A percentile compares a stretch with the other conserved stretches of the same genome.
Conservation (phyloP, 352 stramenopile genomes). For the Hyaloperonospora arabidopsidis region DNA sequence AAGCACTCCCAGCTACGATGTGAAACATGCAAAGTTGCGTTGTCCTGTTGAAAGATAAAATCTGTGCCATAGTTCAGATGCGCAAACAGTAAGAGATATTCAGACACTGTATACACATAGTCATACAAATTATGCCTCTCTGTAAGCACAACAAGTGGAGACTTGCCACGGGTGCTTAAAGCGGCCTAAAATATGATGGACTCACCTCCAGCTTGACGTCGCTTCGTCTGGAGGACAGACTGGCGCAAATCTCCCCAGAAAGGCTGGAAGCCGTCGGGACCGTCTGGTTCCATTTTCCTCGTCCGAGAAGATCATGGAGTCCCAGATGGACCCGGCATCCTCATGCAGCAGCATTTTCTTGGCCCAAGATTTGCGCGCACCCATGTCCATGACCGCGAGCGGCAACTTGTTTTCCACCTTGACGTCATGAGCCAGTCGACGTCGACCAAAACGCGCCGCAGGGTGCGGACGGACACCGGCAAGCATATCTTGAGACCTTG, state of each 20-base stretch:
- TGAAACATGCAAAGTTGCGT: conserved; percentile 16
- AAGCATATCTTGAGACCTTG: neutral
- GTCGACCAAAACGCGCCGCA: neutral
- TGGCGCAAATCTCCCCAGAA: conserved; percentile 24
- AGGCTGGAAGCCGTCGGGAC: conserved; percentile 24
- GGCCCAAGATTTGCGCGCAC: neutral
- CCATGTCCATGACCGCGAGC: neutral
- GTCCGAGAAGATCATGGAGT: conserved; percentile 30
- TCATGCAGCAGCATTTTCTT: conserved; percentile 5
- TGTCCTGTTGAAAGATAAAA: conserved; percentile 29
- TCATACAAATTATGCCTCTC: conserved; percentile 18
- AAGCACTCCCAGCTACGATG: conserved; percentile 10
- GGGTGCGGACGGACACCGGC: neutral
- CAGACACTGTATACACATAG: conserved; percentile 21
- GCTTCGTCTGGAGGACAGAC: conserved; percentile 2
- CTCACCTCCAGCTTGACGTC: conserved; percentile 14
- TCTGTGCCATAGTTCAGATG: conserved; percentile 16
- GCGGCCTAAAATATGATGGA: conserved; percentile 22
- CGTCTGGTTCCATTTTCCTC: conserved; percentile 41
- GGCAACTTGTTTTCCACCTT: neutral
- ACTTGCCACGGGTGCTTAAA: conserved; percentile 12
- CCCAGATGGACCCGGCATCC: conserved; percentile 8
- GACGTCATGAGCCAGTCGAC: neutral
- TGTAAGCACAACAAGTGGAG: conserved; percentile 8
- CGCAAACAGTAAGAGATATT: conserved; percentile 24